Evolutionary conservation across 805 yeast genomes (phyloP).

Genomic region (Saturnispora mendoncae): DNA sequence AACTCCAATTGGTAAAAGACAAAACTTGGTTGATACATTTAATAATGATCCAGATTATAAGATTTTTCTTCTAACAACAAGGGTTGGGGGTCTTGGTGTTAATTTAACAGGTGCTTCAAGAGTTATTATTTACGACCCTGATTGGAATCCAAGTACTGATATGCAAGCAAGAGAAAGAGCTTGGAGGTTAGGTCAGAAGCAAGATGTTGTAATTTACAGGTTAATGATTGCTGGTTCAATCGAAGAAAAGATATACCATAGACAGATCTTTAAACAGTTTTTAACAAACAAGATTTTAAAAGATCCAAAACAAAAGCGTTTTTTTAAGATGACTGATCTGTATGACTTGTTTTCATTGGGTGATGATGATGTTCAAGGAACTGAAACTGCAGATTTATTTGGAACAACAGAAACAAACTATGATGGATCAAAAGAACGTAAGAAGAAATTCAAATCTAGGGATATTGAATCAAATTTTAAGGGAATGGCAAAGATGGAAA

Average conservation of each 20-base stretch:
- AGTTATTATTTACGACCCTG: slow-evolving; percentile 92
- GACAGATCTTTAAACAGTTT: slow-evolving; percentile 94
- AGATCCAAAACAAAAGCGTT: slow-evolving; percentile 90
- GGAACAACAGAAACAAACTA: slow-evolving; percentile 36
- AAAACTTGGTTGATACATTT: slow-evolving; percentile 70
- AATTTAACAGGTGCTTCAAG: slow-evolving; percentile 92
- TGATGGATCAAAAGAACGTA: slow-evolving; percentile 29
- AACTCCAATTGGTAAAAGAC: slow-evolving; percentile 72
- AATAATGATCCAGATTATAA: slow-evolving; percentile 49
- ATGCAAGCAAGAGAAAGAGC: slow-evolving; percentile 95
- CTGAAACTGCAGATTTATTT: slow-evolving; percentile 62
- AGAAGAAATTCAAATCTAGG: slow-evolving; percentile 22
- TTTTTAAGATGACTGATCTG: slow-evolving; percentile 85
- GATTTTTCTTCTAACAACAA: slow-evolving; percentile 79
- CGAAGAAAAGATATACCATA: slow-evolving; percentile 92
- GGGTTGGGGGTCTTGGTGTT: slow-evolving; percentile 94
- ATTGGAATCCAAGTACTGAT: slow-evolving; percentile 98
- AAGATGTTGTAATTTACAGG: slow-evolving; percentile 83
- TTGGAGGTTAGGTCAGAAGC: slow-evolving; percentile 93
- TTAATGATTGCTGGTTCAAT: slow-evolving; percentile 91
- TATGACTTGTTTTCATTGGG: slow-evolving; percentile 85
- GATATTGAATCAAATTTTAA: slow-evolving; percentile 49
- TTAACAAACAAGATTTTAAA: slow-evolving; percentile 86
- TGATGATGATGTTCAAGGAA: slow-evolving; percentile 56
- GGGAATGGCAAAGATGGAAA: slow-evolving; percentile 69